A percentile compares a stretch with the other conserved stretches of the same genome.
phyloP scores from a whole-genome alignment of 2,329 filamentous ascomycete species.

The Calonectria pauciramosa region DNA sequence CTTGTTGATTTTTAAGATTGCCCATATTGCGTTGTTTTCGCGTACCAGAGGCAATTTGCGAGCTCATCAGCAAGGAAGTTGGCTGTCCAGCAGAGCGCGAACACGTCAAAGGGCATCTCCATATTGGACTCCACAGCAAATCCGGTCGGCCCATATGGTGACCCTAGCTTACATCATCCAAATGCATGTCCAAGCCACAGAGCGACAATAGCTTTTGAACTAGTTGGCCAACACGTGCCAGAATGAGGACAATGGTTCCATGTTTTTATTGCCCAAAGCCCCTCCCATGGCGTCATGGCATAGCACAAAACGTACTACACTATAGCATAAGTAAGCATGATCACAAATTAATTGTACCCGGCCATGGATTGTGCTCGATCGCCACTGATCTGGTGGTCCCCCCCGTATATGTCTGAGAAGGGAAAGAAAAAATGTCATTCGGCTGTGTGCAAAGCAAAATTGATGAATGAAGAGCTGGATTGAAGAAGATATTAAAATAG shows the following conservation, averaged over 20 bases:
- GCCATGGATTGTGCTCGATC: not conserved
- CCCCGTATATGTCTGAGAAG: not conserved
- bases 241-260: not conserved
- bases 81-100: slow-evolving; percentile 16
- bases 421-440: not conserved
- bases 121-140: slow-evolving; percentile 11
- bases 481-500: not conserved
- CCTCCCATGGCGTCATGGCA: not conserved
- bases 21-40: not conserved
- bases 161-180: slow-evolving; percentile 7
- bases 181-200: not conserved
- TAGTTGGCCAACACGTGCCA: not conserved
- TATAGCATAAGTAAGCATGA: not conserved
- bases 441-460: not conserved
- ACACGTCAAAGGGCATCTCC: slow-evolving; percentile 23
- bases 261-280: not conserved
- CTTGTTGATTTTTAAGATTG: not conserved
- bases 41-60: slow-evolving; percentile 4
- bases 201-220: not conserved
- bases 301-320: not conserved
- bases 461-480: not conserved
- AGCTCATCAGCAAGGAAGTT: slow-evolving; percentile 16
- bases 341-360: not conserved
- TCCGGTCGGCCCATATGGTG: not conserved
- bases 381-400: not conserved